These are phyloP conservation scores for Persicaria tinctoria DNA, from an alignment of 148 eudicot species.

Conservation along the genomic window DNA sequence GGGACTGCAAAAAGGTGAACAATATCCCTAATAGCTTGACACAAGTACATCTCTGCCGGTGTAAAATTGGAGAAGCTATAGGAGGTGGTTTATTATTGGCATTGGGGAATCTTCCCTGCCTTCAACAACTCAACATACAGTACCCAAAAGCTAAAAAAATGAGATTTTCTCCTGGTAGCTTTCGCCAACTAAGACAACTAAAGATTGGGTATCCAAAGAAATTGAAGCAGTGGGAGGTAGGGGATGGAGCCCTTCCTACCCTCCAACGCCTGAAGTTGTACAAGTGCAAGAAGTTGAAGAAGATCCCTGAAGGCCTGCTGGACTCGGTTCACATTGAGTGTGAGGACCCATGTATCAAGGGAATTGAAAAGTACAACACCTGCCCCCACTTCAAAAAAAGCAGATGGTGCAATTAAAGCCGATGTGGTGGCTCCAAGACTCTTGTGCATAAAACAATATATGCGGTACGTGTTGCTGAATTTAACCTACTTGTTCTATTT, in stretches of 20 bases:
- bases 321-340: background rate
- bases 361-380: background rate
- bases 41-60: background rate
- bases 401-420: too few species aligned
- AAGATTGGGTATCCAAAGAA: fast-evolving
- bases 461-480: too few species aligned
- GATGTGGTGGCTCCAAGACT: too few species aligned
- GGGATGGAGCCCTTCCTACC: background rate
- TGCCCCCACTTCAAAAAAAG: background rate
- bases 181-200: background rate
- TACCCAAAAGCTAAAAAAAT: background rate
- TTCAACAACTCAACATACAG: background rate
- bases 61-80: background rate
- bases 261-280: background rate
- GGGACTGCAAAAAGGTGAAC: too few species aligned
- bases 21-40: background rate
- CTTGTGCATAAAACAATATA: too few species aligned
- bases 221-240: background rate
- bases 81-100: background rate
- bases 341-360: background rate
- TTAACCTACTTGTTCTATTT: too few species aligned
- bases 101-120: background rate
- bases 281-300: background rate
- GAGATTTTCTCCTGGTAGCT: background rate
- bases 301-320: background rate